Conservation (phyloP, 169 alveolate genomes). For the Hepatocystis sp. region DNA sequence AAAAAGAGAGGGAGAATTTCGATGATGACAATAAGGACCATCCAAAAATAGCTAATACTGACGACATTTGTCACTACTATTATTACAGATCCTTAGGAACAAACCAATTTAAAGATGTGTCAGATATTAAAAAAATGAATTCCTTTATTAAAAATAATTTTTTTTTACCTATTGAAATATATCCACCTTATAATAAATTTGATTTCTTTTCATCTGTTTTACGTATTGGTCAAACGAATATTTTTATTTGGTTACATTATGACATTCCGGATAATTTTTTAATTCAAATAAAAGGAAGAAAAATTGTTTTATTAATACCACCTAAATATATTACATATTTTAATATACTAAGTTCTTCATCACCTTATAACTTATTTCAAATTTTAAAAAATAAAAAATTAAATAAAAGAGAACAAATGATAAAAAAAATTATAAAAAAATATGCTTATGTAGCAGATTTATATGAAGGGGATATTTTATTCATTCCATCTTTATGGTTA, state of each 20-base stretch:
- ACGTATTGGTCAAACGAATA: conserved; percentile 74
- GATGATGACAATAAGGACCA: not conserved
- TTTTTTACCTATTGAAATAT: conserved; percentile 44
- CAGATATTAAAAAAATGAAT: conserved; percentile 72
- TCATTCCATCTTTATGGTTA: conserved; percentile 72
- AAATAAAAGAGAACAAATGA: conserved; percentile 27
- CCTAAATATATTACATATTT: conserved; percentile 65
- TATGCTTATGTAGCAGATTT: conserved; percentile 63
- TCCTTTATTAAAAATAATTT: conserved; percentile 53
- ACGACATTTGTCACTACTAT: conserved; percentile 12
- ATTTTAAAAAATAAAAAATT: conserved; percentile 34
- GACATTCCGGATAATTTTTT: conserved; percentile 74
- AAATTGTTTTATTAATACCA: conserved; percentile 58
- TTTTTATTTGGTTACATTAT: conserved; percentile 73
- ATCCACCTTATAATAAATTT: conserved; percentile 43
- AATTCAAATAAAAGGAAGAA: conserved; percentile 76
- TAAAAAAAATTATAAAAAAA: conserved; percentile 31
- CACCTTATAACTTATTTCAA: conserved; percentile 47
- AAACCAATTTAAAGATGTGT: conserved; percentile 71
- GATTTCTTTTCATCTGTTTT: conserved; percentile 68
- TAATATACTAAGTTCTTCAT: conserved; percentile 51
- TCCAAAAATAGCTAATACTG: not conserved
- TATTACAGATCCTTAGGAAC: conserved; percentile 64
- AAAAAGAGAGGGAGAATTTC: not conserved
- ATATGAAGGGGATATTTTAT: conserved; percentile 62